Conservation (phyloP, 2,329 filamentous ascomycete species). For the Neurospora crassa region DNA sequence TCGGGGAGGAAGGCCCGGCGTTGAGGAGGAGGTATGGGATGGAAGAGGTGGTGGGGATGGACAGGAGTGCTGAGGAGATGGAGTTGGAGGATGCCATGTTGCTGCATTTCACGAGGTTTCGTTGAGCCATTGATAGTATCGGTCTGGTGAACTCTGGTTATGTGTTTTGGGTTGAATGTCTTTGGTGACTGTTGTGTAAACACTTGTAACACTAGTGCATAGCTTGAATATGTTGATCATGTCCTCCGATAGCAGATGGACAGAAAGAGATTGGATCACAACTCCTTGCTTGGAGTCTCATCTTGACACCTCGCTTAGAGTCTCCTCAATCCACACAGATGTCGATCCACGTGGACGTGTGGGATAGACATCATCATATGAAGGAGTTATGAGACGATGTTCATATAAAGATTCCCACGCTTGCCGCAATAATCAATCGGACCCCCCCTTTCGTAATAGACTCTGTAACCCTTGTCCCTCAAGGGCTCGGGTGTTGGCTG, state of each 20-base stretch:
- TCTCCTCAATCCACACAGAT: neutral
- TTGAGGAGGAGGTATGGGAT: neutral
- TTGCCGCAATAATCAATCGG: neutral
- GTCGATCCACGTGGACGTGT: neutral
- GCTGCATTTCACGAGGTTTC: neutral
- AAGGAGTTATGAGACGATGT: neutral
- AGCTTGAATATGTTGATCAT: neutral
- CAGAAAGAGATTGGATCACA: neutral
- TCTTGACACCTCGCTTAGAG: neutral
- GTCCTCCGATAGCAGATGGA: neutral
- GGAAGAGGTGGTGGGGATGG: neutral
- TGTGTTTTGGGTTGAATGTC: too few species aligned
- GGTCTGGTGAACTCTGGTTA: neutral
- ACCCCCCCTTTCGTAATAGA: neutral
- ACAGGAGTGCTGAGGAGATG: neutral
- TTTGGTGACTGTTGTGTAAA: neutral
- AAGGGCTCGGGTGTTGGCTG: neutral
- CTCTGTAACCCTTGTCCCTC: neutral
- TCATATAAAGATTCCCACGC: neutral
- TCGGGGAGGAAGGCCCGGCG: neutral
- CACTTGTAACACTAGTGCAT: neutral
- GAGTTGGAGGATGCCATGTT: neutral
- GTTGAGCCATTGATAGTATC: neutral
- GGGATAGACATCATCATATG: neutral
- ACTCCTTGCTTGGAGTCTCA: neutral